Evolutionary conservation across 2,329 filamentous ascomycete genomes (phyloP).

Genomic region (Fusarium sp.): DNA sequence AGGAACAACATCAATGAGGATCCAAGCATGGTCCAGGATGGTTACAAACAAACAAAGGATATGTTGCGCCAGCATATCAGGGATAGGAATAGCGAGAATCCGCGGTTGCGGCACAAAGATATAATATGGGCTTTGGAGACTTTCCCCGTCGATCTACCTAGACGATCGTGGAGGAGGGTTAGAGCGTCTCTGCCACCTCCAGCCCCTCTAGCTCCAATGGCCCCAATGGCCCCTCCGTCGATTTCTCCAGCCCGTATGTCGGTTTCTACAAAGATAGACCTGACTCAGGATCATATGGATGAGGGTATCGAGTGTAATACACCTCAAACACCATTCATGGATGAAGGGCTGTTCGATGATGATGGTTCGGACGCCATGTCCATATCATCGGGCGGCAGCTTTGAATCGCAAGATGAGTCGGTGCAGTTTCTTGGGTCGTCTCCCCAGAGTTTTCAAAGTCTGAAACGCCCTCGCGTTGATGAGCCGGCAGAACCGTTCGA

Average conservation of each 20-base stretch:
- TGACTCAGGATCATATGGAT: background rate
- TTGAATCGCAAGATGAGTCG: background rate
- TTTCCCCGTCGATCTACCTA: background rate
- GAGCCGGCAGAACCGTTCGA: background rate
- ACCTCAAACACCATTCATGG: background rate
- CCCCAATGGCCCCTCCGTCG: background rate
- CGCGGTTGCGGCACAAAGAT: background rate
- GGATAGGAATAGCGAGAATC: background rate
- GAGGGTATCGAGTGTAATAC: background rate
- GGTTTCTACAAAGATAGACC: background rate
- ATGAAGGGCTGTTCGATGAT: background rate
- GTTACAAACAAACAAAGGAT: background rate
- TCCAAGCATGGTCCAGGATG: background rate
- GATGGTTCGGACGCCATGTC: background rate
- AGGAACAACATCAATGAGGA: background rate
- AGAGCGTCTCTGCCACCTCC: background rate
- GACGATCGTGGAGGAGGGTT: background rate
- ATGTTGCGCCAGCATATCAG: background rate
- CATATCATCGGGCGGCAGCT: background rate
- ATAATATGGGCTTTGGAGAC: background rate
- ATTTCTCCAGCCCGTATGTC: background rate
- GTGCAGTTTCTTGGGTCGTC: background rate
- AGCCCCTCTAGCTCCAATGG: background rate
- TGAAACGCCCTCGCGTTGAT: background rate
- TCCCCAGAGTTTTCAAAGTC: background rate